phyloP scores from a whole-genome alignment of 2,329 filamentous ascomycete species.

The Trichoderma sp. region DNA sequence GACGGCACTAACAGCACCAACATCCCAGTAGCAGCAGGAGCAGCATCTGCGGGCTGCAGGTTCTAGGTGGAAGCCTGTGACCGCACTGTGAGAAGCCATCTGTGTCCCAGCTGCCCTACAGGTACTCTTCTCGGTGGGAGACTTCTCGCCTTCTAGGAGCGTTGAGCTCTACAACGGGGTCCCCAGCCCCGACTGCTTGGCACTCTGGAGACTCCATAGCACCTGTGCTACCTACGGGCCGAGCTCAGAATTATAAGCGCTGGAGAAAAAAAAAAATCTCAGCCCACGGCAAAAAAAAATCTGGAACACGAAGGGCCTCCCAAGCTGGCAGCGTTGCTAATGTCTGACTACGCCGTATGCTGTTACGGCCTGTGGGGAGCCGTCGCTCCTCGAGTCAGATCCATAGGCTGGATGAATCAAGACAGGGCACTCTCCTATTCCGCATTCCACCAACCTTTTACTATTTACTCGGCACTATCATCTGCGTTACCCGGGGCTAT shows the following conservation, averaged over 20 bases:
- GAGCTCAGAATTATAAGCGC: neutral
- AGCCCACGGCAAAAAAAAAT: neutral
- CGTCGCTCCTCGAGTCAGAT: constrained; percentile 17
- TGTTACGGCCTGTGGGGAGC: neutral
- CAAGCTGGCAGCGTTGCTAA: neutral
- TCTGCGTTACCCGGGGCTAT: neutral
- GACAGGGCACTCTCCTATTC: neutral
- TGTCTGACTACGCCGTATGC: neutral
- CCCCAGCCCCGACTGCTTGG: neutral
- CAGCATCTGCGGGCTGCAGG: neutral
- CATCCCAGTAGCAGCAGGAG: no score
- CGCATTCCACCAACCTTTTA: neutral
- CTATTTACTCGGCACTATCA: neutral
- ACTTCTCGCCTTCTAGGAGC: neutral
- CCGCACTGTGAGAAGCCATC: neutral
- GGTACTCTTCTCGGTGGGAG: neutral
- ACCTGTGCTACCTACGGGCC: neutral
- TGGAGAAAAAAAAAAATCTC: neutral
- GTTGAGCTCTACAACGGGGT: neutral
- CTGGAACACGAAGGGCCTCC: neutral
- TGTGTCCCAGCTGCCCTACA: neutral
- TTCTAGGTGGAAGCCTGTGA: neutral
- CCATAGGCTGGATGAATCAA: neutral
- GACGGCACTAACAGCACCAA: neutral
- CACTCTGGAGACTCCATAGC: neutral